Percentiles rank a stretch among this genome's conserved stretches.
phyloP scores from a whole-genome alignment of 306 rosid species.

The Ceratonia siliqua region DNA sequence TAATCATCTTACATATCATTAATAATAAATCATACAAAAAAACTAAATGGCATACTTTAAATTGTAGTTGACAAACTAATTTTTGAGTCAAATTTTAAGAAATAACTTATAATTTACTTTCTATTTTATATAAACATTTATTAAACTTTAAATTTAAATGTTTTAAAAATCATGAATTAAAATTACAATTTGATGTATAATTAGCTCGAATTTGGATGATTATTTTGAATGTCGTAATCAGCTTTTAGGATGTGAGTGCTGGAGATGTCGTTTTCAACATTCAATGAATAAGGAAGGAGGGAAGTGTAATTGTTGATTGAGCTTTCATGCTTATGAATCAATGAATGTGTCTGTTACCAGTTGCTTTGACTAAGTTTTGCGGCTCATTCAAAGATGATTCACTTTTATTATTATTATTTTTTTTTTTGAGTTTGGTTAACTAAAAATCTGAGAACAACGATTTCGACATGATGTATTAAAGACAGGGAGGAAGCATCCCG shows the following conservation, averaged over 20 bases:
- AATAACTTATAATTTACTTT: too few relatives aligned
- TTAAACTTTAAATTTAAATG: too few relatives aligned
- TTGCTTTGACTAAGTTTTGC: not conserved
- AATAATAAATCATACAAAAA: too few relatives aligned
- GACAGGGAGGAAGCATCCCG: not conserved
- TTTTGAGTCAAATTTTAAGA: too few relatives aligned
- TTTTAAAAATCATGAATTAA: not conserved
- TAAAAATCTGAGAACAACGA: not conserved
- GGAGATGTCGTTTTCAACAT: not conserved
- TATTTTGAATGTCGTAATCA: not conserved
- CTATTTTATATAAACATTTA: too few relatives aligned
- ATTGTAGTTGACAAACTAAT: too few relatives aligned
- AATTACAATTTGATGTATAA: too few relatives aligned
- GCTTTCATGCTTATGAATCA: not conserved
- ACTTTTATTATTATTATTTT: not conserved
- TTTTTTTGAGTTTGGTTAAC: not conserved
- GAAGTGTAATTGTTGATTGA: not conserved
- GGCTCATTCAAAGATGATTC: conserved; percentile 3
- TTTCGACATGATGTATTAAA: conserved; percentile 4
- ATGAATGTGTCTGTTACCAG: not conserved
- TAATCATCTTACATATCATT: too few relatives aligned
- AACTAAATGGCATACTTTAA: too few relatives aligned
- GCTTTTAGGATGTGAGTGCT: not conserved
- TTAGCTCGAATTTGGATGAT: not conserved
- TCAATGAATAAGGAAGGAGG: conserved; percentile 5